Base-by-base conservation (phyloP, 257 asterid genomes). In the Craterostigma plantagineum region DNA sequence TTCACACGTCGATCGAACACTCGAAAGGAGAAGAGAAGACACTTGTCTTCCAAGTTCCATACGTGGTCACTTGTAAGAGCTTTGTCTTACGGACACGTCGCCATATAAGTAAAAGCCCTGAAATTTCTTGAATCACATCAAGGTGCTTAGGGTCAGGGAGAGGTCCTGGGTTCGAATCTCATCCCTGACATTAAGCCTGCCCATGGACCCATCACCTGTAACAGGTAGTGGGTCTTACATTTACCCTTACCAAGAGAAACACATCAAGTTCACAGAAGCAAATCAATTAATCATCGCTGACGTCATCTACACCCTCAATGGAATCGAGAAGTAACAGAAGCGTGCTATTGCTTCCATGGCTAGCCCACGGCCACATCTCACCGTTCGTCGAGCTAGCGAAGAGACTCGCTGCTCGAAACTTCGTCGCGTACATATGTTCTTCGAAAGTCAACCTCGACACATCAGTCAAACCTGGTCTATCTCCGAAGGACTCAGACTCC, bases 311-410 rank as follows among this genome's bases (percentile, higher is more conserved):
- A 35, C 13, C 13, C 40, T n/a, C 40, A 3, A 9, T 10, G 40
- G 40, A 35, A 35, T n/a, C 11, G 40, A 35, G 11, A 39, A 39
- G 9, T n/a, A n/a, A n/a, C 43, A 7, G 27, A 7, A 23, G 42
- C 14, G 37, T 82, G 18, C 10, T 79, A 4, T 68, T 79, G 83
- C 45, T 79, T 7, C 92, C 92, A 66, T 83, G 92, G 90, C 62
- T 73, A 40, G 82, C 81, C 17, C 68, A 76, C 27, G 86, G 80
- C 62, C 95, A 83, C 50, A 70, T 71, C 27, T 52, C 70, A 13
- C 72, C 92, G 10, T 70, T 64, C 51, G 63, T 83, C 1, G 73
- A 68, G 33, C 83, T 76, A 4, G 91, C 83, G 63, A 71, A 63
- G 48, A 40, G 57, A 48, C 76, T 79, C 13, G 15, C 78, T 3